Base-by-base conservation (phyloP, 202 grass and related monocot genomes). In the Musa balbisiana region DNA sequence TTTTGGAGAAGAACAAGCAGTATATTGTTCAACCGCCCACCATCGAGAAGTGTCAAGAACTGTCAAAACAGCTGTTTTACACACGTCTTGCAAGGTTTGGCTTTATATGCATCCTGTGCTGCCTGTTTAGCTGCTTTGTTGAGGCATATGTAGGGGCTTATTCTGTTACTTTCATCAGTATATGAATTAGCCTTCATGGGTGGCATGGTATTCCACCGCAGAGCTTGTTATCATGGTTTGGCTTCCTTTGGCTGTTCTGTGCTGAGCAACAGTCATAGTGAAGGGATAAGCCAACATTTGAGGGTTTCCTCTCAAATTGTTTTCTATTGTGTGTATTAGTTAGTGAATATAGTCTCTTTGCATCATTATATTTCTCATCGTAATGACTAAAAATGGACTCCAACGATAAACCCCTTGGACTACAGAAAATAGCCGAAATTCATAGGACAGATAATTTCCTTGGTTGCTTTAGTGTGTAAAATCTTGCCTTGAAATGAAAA, bases 1-100 rank as follows among this genome's bases (percentile, higher is more conserved):
- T 80, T 24, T 78, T 91, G 86, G 93, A 93, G 86, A 97, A 91
- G 81, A 97, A 97, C 86, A 91, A 89, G 76, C 87, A 97, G 67
- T 80, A 97, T 52, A 78, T 97, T 74, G 86, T 84, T 74, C 80
- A 91, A 73, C 90, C 88, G 20, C 84, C 90, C 74, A 89, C 93
- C 76, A 65, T 97, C 9, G 86, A 93, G 55, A 93, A 87, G 84
- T 89, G 86, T 81, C 76, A 89, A 80, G 86, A 97, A 73, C 85
- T 97, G 77, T 97, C 88, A 65, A 93, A 91, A 79, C 88, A 97
- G 86, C 88, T 97, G 64, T 91, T 93, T 81, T 97, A 93, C 88
- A 97, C 93, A 5, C 90, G 93, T 70, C 86, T 97, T 53, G 90
- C 86, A 43, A 93, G 93, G 93, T 93, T 64, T 80, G 68, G 8